Evolutionary conservation across 2,329 filamentous ascomycete species (phyloP).

Genomic region (Fusarium floridanum): DNA sequence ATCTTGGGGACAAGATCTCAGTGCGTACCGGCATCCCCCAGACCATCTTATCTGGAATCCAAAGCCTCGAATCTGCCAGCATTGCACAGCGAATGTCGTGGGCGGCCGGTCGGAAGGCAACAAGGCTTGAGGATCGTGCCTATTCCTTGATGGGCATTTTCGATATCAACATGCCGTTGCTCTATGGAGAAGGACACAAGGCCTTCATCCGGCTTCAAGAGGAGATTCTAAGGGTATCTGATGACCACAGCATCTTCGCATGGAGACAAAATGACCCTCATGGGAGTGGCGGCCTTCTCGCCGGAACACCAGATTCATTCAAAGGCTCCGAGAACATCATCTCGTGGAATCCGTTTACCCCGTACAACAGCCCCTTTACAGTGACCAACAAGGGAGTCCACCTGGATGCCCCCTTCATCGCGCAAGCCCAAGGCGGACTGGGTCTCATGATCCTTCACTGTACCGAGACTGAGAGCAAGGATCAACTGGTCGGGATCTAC

Average conservation of each 20-base stretch:
- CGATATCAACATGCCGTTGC: slow-evolving; percentile 47
- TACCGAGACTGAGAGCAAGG: neutral
- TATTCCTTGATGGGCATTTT: slow-evolving; percentile 50
- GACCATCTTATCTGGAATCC: neutral
- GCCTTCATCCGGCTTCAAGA: slow-evolving; percentile 43
- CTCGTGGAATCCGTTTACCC: slow-evolving; percentile 1
- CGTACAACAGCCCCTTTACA: slow-evolving; percentile 7
- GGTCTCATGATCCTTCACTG: slow-evolving; percentile 21
- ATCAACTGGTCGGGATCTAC: neutral
- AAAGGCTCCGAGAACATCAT: slow-evolving; percentile 7
- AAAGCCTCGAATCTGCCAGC: slow-evolving; percentile 29
- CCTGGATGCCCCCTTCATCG: slow-evolving; percentile 16
- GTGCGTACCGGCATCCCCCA: neutral
- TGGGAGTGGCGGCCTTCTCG: slow-evolving; percentile 9
- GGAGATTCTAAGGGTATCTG: slow-evolving; percentile 30
- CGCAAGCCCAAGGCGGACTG: neutral
- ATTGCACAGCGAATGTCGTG: slow-evolving; percentile 42
- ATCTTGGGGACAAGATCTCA: neutral
- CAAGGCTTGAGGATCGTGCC: slow-evolving; percentile 46
- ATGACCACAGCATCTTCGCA: slow-evolving; percentile 14
- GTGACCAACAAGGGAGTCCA: slow-evolving; percentile 12
- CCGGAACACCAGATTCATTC: neutral
- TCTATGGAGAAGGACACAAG: slow-evolving; percentile 46
- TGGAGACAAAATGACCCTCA: neutral
- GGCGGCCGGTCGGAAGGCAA: slow-evolving; percentile 43